Evolutionary conservation across 2,329 filamentous ascomycete species (phyloP).

Genomic region (Colletotrichum orchidophilum): DNA sequence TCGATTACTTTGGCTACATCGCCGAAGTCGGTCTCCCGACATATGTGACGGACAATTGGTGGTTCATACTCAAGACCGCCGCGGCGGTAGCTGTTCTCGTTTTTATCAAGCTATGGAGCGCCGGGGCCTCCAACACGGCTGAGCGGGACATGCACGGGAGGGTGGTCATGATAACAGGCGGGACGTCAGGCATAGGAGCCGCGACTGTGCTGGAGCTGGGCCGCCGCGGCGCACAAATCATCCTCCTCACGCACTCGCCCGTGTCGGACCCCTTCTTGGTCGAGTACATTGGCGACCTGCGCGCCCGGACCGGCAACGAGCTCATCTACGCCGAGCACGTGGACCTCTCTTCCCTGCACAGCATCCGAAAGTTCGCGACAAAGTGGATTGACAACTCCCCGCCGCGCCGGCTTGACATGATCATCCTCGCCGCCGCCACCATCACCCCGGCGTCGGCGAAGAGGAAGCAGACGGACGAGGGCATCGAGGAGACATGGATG

Average conservation of each 20-base stretch:
- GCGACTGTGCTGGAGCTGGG: conserved; percentile 80
- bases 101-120: conserved; percentile 77
- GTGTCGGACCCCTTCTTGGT: conserved; percentile 87
- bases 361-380: conserved; percentile 91
- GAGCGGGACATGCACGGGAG: conserved; percentile 93
- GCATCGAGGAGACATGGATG: conserved; percentile 90
- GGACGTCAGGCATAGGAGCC: conserved; percentile 92
- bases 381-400: conserved; percentile 98
- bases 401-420: conserved; percentile 86
- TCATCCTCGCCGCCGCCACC: conserved; percentile 86
- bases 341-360: conserved; percentile 87
- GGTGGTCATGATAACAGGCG: conserved; percentile 92
- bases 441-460: conserved; percentile 74
- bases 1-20: conserved; percentile 59
- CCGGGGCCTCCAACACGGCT: conserved; percentile 76
- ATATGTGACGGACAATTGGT: conserved; percentile 57
- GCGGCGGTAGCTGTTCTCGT: conserved; percentile 50
- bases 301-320: conserved; percentile 79
- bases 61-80: conserved; percentile 51
- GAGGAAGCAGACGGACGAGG: conserved; percentile 74
- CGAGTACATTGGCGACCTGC: conserved; percentile 91
- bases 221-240: conserved; percentile 83
- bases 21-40: conserved; percentile 59
- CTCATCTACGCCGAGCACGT: conserved; percentile 96
- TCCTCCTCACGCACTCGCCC: conserved; percentile 86